Evolutionary conservation across 345 rosid genomes (phyloP), one percentile per base, ranked within the genome.

Genomic region (Trapa bicornis): DNA sequence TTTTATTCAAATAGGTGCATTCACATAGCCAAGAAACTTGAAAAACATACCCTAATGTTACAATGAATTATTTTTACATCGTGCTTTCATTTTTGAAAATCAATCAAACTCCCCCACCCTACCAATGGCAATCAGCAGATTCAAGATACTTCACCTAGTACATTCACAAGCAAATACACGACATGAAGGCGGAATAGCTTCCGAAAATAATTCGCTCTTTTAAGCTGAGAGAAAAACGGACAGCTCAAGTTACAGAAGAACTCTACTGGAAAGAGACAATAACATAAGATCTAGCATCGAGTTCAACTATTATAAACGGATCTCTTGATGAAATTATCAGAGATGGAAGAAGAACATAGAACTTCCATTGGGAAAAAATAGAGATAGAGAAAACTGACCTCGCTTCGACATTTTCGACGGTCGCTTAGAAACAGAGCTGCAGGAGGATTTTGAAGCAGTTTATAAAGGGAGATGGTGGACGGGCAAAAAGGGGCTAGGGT

Each of bases 361-460:
- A 17, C 16, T 22, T 8, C 32, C 43, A 50, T 10, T 10, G 1
- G 41, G 29, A 22, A 22, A 22, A 22, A 13, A 36, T 38, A 56
- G 47, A 57, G 54, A 1, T 10, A 17, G 16, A 72, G 36, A 29
- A n/a, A 15, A 15, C 64, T 37, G 47, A 72, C 75, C 75, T 67
- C 71, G 75, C 75, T 72, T 72, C 64, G 75, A 72, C 75, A 72
- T 71, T 42, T 63, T 61, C 62, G 63, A 36, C 75, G 60, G 66
- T 65, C 39, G 50, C 35, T 9, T 11, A 3, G 38, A 39, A 32
- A 1, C 36, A 4, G 58, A 41, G 45, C 8, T 32, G 1, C n/a
- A 6, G 56, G 53, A 6, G 43, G 69, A 54, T 64, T 33, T 54
- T 4, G 17, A 47, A 41, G 65, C 32, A 36, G 3, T 43, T 13